Evolutionary conservation across 805 yeast genomes (phyloP), one percentile per base, ranked within the genome.

Genomic region (Scheffersomyces stipitis): DNA sequence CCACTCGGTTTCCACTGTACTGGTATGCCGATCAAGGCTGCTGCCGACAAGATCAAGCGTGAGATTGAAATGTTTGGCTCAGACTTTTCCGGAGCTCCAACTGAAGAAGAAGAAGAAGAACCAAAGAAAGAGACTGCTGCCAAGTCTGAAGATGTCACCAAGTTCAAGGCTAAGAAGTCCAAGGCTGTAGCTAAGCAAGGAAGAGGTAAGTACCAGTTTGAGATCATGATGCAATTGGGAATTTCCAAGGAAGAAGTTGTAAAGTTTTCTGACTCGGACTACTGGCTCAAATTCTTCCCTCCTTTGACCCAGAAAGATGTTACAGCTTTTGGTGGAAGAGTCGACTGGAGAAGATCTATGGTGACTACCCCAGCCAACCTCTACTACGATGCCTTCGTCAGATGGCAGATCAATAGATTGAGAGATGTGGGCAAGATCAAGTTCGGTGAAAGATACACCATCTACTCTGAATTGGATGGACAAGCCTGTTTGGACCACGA

Each of bases 401-500:
- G 91, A 73, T 93, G 99, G 99, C 96, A 89, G 67, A 86, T 93
- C 80, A 87, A 83, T 67, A 74, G 83, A 59, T 80, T 93, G 62
- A 86, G 81, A 71, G 89, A 79, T 31, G 68, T 75, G 41, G 96
- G 91, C 46, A 91, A 88, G 69, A 89, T 93, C 70, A 93, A 91
- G 73, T 93, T 93, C 52, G 99, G 99, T 65, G 95, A 91, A 73
- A 83, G 99, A 71, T 87, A 89, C 74, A 93, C 99, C 49, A 87
- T 93, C 56, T 93, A 87, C 70, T 90, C 98, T 28, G 96, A 89
- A 60, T 91, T 86, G 69, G 99, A 93, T 67, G 97, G 97, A 48
- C 99, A 93, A 74, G 95, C 99, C 27, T 93, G 99, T 75, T 90
- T 93, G 91, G 99, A 93, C 66, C 99, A 93, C 66, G 99, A 93